Base-by-base conservation (phyloP, 2,329 filamentous ascomycete species). In the Monosporascus sp. region DNA sequence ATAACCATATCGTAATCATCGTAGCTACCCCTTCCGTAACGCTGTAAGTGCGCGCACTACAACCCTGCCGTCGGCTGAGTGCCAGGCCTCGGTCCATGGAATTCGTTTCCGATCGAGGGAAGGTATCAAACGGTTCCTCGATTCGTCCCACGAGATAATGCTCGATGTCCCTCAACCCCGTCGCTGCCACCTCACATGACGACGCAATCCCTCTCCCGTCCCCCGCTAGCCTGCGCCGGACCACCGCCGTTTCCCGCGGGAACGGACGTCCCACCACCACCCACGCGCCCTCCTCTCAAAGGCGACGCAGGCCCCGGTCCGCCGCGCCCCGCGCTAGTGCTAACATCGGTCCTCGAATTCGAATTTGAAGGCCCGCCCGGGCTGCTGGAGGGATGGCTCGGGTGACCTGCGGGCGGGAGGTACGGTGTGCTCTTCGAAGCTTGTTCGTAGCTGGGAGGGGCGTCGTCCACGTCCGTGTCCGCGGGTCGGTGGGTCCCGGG, bases 401-500 rank as follows among this genome's bases (percentile, higher is more conserved):
- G 79, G 49, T 82, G 76, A 19, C 79, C 80, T 3, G 71, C 63
- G 0, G 79, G 79, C 22, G 81, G 81, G 9, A 76, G 69, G 56
- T 82, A 84, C 3, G 77, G 74, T 8, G 71, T 68, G 50, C 77
- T 72, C 52, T 77, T 76, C 19, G 79, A 74, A 4, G 81, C 79
- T 64, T 83, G 78, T 65, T 83, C 81, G 60, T 84, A 84, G 11
- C 78, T 77, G 1, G 81, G 81, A 43, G 81, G 81, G 6, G 79
- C 79, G 31, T 82, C 79, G 3, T 81, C 79, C 2, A 68, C 65
- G 5, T 64, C 70, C 7, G 71, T 70, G 5, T 76, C 75, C 0
- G 67, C 61, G 37, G 70, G 66, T 38, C 70, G 61, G 31, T 73
- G 68, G 2, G 69, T 73, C 20, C 22, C 26, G 4, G 43, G 22